Evolutionary conservation across 2,329 filamentous ascomycete species (phyloP), one percentile per base, ranked within the genome.

Genomic region (Colletotrichum endophyticum): DNA sequence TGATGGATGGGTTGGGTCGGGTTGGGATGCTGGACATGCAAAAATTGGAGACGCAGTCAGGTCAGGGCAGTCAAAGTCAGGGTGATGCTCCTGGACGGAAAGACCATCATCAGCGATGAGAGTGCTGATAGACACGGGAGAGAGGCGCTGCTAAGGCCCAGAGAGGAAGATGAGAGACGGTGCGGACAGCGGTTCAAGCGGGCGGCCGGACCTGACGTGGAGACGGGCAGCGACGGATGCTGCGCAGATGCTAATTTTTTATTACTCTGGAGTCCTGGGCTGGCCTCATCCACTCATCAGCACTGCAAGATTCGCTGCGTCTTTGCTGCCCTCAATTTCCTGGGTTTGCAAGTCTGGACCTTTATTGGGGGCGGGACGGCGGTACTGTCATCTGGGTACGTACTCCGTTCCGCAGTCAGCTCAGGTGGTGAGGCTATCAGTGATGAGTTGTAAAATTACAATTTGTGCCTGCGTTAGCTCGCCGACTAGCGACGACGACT

Each of bases 311-410:
- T 27, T 36, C n/a, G 49, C 8, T 30, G 53, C 13, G 34, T 70
- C 61, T 62, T 39, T 70, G 28, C 68, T 70, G 57, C 57, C 57
- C 57, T 63, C 68, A 70, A 70, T 70, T 30, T 70, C 68, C 68
- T 59, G 30, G 44, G 44, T 56, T 22, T 56, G 36, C 49, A 32
- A 13, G 53, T 70, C 67, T 62, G 66, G 66, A 70, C 57, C 53
- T 7, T 30, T 4, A 57, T 66, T 74, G 71, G 74, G 69, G 73
- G 62, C 69, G 73, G 73, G 69, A 63, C 36, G 56, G 44, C 34
- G 74, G 70, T 76, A 76, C 74, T 69, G 22, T 39, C 25, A 57
- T 39, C 30, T 56, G 25, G 44, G 66, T 69, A 57, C 66, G 66
- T 68, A 25, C 39, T 27, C 11, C 6, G n/a, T n/a, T 32, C 15